Conservation (phyloP, 106 monocot genomes). For the Triglochin maritima region DNA sequence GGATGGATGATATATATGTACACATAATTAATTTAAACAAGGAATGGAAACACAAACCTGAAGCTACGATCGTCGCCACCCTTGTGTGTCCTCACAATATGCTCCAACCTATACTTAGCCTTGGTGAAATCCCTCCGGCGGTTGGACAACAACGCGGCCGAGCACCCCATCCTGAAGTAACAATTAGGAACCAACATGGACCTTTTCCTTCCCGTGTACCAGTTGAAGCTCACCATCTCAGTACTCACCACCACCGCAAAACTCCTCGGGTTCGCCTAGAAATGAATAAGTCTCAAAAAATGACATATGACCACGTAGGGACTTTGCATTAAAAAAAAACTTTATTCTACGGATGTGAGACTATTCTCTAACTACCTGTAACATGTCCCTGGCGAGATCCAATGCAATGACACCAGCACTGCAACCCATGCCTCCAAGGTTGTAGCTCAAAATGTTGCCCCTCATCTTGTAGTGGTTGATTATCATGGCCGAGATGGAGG, state of each 20-base stretch:
- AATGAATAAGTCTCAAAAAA: no score
- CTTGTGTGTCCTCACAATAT: slow-evolving; percentile 12
- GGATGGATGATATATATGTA: no score
- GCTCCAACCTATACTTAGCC: slow-evolving; percentile 7
- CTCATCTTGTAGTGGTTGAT: slow-evolving; percentile 96
- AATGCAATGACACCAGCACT: slow-evolving; percentile 8
- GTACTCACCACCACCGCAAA: slow-evolving; percentile 9
- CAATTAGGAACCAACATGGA: slow-evolving; percentile 11
- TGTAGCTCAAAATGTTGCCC: slow-evolving; percentile 21
- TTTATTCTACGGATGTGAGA: no score
- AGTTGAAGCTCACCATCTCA: slow-evolving; percentile 11
- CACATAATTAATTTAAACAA: no score
- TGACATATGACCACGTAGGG: no score
- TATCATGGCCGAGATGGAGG: slow-evolving; percentile 14
- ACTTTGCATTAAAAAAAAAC: no score
- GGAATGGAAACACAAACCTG: slow-evolving; percentile 13
- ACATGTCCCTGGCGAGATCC: slow-evolving; percentile 9
- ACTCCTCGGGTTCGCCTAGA: slow-evolving; percentile 5
- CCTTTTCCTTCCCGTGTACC: slow-evolving; percentile 11
- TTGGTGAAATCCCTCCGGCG: slow-evolving; percentile 3
- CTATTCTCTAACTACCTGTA: neutral
- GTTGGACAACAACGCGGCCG: slow-evolving; percentile 9
- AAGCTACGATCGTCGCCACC: slow-evolving; percentile 13
- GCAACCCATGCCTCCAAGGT: slow-evolving; percentile 15
- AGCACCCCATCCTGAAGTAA: slow-evolving; percentile 15